Percentiles rank a stretch among this genome's conserved stretches.
Conservation (phyloP, 2,329 filamentous ascomycete genomes). For the Cordyceps sp. region DNA sequence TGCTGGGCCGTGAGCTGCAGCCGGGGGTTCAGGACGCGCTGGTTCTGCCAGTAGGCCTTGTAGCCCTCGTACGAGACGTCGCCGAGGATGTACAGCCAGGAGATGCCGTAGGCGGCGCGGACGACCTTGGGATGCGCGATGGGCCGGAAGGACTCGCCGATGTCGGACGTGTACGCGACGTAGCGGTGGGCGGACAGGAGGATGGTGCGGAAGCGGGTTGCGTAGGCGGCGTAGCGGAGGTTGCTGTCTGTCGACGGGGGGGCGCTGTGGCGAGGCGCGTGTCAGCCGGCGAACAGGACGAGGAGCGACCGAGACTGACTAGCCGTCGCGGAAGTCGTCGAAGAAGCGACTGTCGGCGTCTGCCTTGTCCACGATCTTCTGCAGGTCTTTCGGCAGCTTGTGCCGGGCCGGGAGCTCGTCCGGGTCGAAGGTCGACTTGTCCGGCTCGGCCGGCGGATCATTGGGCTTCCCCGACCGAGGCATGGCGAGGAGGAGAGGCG, state of each 20-base stretch:
- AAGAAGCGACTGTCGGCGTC: slow-evolving; percentile 57
- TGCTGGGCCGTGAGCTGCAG: slow-evolving; percentile 34
- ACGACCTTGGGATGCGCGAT: slow-evolving; percentile 77
- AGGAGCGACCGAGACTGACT: slow-evolving; percentile 34
- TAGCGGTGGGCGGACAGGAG: slow-evolving; percentile 85
- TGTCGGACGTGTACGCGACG: slow-evolving; percentile 90
- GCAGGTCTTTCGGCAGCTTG: slow-evolving; percentile 36
- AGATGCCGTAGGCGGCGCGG: slow-evolving; percentile 70
- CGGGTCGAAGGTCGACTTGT: slow-evolving; percentile 21
- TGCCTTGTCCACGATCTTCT: slow-evolving; percentile 39
- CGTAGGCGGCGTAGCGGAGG: slow-evolving; percentile 86
- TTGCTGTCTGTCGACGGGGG: slow-evolving; percentile 71
- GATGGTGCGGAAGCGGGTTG: slow-evolving; percentile 68
- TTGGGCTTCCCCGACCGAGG: slow-evolving; percentile 26
- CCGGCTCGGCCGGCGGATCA: slow-evolving; percentile 13
- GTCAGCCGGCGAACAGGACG: slow-evolving; percentile 4
- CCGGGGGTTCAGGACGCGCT: slow-evolving; percentile 54
- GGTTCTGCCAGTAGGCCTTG: slow-evolving; percentile 83
- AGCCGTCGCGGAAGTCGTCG: slow-evolving; percentile 62
- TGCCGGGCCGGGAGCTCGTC: slow-evolving; percentile 28
- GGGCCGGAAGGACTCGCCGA: slow-evolving; percentile 90
- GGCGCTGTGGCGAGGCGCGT: slow-evolving; percentile 10
- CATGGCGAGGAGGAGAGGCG: slow-evolving; percentile 9
- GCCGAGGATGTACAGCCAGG: slow-evolving; percentile 81
- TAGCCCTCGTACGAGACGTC: slow-evolving; percentile 90